These are phyloP conservation scores for Sherardia arvensis DNA, from an alignment of 257 asterid genomes.

Conservation along the genomic window DNA sequence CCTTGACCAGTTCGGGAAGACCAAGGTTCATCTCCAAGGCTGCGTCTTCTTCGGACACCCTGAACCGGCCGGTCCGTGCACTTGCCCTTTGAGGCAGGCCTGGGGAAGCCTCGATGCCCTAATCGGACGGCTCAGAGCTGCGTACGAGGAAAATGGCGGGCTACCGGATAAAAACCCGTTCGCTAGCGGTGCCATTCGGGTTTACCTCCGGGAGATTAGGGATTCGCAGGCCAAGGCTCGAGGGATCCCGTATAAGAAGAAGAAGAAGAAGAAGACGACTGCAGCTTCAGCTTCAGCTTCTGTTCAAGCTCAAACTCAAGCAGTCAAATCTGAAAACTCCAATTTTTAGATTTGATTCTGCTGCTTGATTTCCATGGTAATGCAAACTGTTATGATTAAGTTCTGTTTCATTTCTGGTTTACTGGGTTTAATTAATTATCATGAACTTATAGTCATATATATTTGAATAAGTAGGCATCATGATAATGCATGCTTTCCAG, in stretches of 20 bases:
- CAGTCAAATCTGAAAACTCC: slow-evolving; percentile 14
- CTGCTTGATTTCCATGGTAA: slow-evolving; percentile 15
- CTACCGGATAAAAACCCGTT: slow-evolving; percentile 68
- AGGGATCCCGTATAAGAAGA: slow-evolving; percentile 80
- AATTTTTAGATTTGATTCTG: slow-evolving; percentile 10
- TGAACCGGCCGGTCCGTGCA: slow-evolving; percentile 70
- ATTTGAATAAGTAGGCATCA: slow-evolving; percentile 2
- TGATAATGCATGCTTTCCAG: background rate
- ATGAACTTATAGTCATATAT: background rate
- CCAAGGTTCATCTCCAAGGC: slow-evolving; percentile 72
- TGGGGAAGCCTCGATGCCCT: slow-evolving; percentile 93
- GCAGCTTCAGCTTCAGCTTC: too few species aligned
- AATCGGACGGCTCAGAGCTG: slow-evolving; percentile 76
- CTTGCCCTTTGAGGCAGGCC: slow-evolving; percentile 71
- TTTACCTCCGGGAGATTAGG: slow-evolving; percentile 55
- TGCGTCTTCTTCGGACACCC: slow-evolving; percentile 67
- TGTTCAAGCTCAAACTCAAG: background rate
- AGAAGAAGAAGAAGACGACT: slow-evolving; percentile 56
- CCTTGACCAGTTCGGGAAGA: slow-evolving; percentile 84
- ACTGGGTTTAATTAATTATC: background rate
- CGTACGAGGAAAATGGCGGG: slow-evolving; percentile 85
- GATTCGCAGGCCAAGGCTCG: slow-evolving; percentile 81
- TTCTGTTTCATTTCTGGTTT: background rate
- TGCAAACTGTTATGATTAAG: background rate
- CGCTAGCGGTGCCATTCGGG: slow-evolving; percentile 65